Percentiles rank a stretch among this genome's conserved stretches.
Evolutionary conservation across 345 rosid genomes (phyloP).

Genomic region (Passiflora organensis): DNA sequence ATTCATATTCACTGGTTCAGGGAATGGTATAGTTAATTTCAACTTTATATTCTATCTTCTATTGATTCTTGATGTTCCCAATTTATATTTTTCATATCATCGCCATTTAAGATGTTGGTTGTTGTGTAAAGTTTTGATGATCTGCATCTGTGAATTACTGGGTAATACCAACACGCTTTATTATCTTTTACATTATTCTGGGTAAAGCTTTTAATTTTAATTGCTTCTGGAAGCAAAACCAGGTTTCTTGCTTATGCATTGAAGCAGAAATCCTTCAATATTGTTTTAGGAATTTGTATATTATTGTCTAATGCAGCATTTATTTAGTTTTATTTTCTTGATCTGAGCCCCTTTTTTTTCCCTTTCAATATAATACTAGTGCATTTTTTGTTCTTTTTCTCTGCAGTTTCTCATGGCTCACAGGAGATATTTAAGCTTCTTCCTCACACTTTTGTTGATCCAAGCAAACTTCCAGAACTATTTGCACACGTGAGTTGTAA

Average conservation of each 20-base stretch:
- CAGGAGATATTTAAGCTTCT: constrained; percentile 94
- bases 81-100: no score
- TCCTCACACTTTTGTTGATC: constrained; percentile 80
- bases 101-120: background rate
- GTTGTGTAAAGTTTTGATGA: background rate
- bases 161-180: background rate
- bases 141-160: background rate
- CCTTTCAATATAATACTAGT: no score
- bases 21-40: constrained; percentile 50
- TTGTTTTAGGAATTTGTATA: no score
- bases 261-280: no score
- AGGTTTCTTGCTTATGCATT: no score
- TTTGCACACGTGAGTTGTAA: constrained; percentile 45
- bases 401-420: constrained; percentile 72
- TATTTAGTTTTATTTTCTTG: background rate
- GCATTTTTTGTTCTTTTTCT: constrained; percentile 1
- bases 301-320: background rate
- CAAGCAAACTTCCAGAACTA: constrained; percentile 66
- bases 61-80: background rate
- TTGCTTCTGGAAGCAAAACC: background rate
- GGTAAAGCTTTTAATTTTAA: background rate
- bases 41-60: background rate
- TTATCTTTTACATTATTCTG: background rate
- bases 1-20: constrained; percentile 68
- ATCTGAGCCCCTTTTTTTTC: no score